phyloP scores from a whole-genome alignment of 306 rosid genomes.

The Fagus crenata region DNA sequence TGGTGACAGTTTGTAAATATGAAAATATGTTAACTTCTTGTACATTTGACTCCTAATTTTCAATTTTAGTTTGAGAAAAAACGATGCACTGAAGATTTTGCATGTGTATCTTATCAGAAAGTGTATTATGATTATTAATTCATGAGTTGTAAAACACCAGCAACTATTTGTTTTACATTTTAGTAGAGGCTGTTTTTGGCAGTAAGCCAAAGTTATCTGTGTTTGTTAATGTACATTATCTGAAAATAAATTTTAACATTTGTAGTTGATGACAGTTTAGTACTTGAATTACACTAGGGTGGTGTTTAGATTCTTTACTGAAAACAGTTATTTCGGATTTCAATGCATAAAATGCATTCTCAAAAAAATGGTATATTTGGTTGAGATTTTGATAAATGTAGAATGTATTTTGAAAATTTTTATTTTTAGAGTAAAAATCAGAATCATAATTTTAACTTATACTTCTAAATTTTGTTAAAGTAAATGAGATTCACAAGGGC shows the following conservation, averaged over 20 bases:
- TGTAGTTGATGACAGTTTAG: background rate
- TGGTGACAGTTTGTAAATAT: slow-evolving; percentile 14
- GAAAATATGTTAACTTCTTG: background rate
- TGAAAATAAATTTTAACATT: background rate
- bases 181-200: background rate
- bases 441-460: no score
- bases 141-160: background rate
- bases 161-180: background rate
- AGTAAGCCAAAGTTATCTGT: background rate
- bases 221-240: background rate
- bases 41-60: slow-evolving; percentile 1
- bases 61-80: background rate
- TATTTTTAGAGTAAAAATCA: no score
- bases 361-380: no score
- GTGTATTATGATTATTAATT: background rate
- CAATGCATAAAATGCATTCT: no score
- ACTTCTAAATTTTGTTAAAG: no score
- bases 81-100: background rate
- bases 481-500: no score
- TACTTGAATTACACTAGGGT: background rate
- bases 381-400: no score
- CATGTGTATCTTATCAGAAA: background rate
- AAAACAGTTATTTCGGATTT: no score
- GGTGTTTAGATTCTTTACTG: no score
- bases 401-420: no score